Base-by-base conservation (phyloP, 2,329 filamentous ascomycete species). In the Cercospora brassicicola region DNA sequence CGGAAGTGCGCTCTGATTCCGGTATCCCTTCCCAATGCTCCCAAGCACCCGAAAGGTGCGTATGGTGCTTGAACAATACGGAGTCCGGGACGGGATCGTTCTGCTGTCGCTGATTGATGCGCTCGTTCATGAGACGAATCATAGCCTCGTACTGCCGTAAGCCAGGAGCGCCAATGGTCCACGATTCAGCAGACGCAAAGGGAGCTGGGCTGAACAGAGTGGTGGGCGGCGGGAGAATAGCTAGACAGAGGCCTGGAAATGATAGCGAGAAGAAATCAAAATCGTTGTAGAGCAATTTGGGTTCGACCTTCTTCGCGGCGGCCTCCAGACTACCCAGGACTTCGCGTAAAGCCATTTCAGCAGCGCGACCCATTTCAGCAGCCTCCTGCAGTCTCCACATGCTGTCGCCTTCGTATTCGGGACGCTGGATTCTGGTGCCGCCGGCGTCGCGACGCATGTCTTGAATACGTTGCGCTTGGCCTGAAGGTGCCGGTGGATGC, bases 251-350 rank as follows among this genome's bases (percentile, higher is more conserved):
- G 6, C 91, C 89, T 6, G 94, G 93, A 75, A 97, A 97, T 68
- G 93, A 93, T 77, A 96, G 88, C 4, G 91, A 85, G 69, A 94
- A 87, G 36, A 94, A 91, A 72, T 97, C 92, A 80, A 97, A 96
- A 72, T 94, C 75, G 13, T 75, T 91, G 78, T 89, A 89, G 3
- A 88, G 84, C 18, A 82, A 57, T 28, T 72, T 70, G 28, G 75
- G 67, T 67, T 77, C 73, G 9, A 66, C 33, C 60, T 71, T 72
- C 74, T 84, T 94, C 92, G 90, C 93, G 71, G 94, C 93, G 70
- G 93, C 92, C 77, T 91, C 89, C 78, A 94, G 87, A 68, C 91
- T 94, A 75, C 90, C 89, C 64, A 97, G 81, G 55, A 97, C 83
- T 81, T 97, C 94, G 70, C 91, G 85, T 73, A 97, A 81, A 6